phyloP scores from a whole-genome alignment of 176 grass and related monocot genomes.

The Themeda triandra region DNA sequence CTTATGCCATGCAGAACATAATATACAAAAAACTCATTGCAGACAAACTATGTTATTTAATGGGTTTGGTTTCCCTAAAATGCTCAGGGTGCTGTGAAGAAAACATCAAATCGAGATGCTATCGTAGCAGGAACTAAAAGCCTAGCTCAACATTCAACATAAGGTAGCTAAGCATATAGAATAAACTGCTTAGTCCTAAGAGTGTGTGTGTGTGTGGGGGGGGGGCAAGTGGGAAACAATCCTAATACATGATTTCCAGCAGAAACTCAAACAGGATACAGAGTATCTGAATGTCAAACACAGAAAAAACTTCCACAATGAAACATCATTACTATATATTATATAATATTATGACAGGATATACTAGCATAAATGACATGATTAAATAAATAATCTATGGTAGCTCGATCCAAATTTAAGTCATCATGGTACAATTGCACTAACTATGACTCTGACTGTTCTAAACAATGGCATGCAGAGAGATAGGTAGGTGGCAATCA shows the following conservation, averaged over 20 bases:
- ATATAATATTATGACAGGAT: background rate
- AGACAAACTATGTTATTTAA: background rate
- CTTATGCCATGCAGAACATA: background rate
- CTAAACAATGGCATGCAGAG: background rate
- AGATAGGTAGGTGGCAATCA: background rate
- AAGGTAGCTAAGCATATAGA: background rate
- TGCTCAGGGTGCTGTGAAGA: background rate
- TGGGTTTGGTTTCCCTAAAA: background rate
- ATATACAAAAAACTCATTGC: conserved; percentile 1
- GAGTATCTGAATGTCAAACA: background rate
- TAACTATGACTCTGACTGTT: background rate
- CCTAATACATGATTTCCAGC: background rate
- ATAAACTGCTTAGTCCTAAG: background rate
- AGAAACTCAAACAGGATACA: background rate
- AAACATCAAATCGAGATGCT: background rate
- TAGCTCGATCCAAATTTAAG: background rate
- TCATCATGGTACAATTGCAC: background rate
- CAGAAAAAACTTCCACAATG: background rate
- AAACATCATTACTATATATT: background rate
- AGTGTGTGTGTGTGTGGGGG: too few relatives aligned
- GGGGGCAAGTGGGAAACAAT: too few relatives aligned
- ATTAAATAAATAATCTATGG: background rate
- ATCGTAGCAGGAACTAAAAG: background rate
- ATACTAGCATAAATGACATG: background rate
- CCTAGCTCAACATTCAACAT: background rate